A percentile compares a stretch with the other conserved stretches of the same genome.
Conservation (phyloP, 2,329 filamentous ascomycete genomes). For the Helotiales sp. region DNA sequence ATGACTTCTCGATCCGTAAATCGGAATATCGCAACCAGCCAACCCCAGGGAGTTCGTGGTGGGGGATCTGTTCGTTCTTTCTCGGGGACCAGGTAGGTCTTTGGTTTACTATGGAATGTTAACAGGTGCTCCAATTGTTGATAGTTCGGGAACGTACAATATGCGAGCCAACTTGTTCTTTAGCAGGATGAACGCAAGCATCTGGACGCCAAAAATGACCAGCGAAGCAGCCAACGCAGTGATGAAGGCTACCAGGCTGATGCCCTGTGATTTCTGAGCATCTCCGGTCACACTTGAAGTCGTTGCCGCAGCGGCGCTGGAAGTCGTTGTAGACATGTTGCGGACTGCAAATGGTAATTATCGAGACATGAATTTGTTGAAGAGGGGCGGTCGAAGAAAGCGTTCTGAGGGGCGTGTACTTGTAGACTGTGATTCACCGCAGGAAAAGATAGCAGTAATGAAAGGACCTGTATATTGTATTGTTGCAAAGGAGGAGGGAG, state of each 20-base stretch:
- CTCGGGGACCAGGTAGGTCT: conserved; percentile 85
- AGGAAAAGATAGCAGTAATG: too few relatives aligned
- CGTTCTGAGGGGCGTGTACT: neutral
- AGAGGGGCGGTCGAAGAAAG: neutral
- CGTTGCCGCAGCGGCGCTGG: conserved; percentile 10
- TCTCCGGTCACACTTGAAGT: conserved; percentile 19
- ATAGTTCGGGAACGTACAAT: conserved; percentile 62
- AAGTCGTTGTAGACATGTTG: conserved; percentile 17
- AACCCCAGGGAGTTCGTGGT: conserved; percentile 58
- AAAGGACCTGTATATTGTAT: too few relatives aligned
- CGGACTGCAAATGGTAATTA: neutral
- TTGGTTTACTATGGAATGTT: conserved; percentile 65
- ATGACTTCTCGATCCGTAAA: conserved; percentile 82
- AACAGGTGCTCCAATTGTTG: conserved; percentile 9
- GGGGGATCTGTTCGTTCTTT: conserved; percentile 81
- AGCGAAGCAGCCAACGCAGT: conserved; percentile 42
- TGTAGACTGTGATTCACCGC: neutral
- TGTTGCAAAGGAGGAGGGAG: too few relatives aligned
- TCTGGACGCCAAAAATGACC: conserved; percentile 50
- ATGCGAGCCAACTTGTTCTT: conserved; percentile 81
- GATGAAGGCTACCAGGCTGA: conserved; percentile 41
- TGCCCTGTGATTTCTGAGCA: conserved; percentile 38
- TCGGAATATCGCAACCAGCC: conserved; percentile 65
- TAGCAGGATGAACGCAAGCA: conserved; percentile 75
- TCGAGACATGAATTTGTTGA: conserved; percentile 13